Conservation (phyloP, 1,139 yeast species). For the Blastobotrys indianensis region DNA sequence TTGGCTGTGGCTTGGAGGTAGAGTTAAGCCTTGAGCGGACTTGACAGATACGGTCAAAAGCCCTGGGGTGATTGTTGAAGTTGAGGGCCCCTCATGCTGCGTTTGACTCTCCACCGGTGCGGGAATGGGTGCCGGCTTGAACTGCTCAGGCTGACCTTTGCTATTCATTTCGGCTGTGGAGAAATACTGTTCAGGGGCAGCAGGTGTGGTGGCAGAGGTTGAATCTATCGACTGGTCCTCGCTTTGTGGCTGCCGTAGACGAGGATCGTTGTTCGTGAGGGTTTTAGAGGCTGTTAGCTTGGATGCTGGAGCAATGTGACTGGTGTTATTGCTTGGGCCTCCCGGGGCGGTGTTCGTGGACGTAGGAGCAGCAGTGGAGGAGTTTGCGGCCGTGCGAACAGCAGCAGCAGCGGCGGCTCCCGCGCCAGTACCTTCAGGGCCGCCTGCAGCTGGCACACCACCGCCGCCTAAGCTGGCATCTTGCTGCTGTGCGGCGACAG, state of each 20-base stretch:
- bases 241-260: background rate
- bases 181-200: no score
- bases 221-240: background rate
- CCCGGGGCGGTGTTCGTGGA: background rate
- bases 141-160: no score
- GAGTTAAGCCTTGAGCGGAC: conserved; percentile 51
- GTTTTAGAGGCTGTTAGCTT: conserved; percentile 1
- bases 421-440: no score
- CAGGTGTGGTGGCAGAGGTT: background rate
- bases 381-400: no score
- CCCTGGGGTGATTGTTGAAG: conserved; percentile 51
- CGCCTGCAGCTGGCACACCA: no score
- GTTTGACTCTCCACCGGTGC: conserved; percentile 1
- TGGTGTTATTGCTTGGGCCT: background rate
- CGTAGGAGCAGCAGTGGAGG: no score
- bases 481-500: no score
- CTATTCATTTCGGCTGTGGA: background rate
- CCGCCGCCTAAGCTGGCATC: no score
- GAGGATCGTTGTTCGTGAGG: background rate
- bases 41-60: conserved; percentile 64
- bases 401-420: no score
- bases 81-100: conserved; percentile 13
- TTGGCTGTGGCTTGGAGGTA: conserved; percentile 45
- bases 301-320: background rate
- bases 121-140: conserved; percentile 10